Conservation (phyloP, 176 grass and related monocot genomes). For the Saccharum officinarum region DNA sequence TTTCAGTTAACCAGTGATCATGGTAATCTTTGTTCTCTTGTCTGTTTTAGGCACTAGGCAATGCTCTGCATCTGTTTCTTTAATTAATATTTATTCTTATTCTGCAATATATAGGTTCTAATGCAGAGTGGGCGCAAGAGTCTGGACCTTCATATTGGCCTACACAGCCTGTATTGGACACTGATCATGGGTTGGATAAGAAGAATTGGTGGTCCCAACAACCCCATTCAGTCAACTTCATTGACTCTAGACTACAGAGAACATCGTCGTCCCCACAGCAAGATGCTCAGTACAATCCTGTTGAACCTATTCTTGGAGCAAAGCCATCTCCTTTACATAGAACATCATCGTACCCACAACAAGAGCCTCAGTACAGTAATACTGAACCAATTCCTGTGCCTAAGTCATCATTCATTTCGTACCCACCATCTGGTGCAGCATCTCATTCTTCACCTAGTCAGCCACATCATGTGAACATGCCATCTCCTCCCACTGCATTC, state of each 20-base stretch:
- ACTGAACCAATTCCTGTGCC: constrained; percentile 69
- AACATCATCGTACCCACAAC: constrained; percentile 66
- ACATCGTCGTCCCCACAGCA: constrained; percentile 60
- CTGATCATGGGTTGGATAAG: constrained; percentile 46
- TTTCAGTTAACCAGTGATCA: constrained; percentile 12
- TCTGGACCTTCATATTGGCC: constrained; percentile 46
- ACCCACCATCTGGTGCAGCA: constrained; percentile 40
- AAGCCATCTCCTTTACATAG: constrained; percentile 57
- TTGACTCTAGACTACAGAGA: constrained; percentile 40
- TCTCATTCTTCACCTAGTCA: constrained; percentile 52
- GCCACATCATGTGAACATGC: constrained; percentile 38
- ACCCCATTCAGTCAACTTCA: constrained; percentile 34
- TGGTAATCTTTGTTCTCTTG: constrained; percentile 14
- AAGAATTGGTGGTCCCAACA: constrained; percentile 56
- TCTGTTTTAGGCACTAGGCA: background rate
- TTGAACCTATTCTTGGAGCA: constrained; percentile 36
- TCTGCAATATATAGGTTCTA: constrained; percentile 45
- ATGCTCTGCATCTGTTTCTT: background rate
- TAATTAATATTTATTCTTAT: constrained; percentile 30
- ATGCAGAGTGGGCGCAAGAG: constrained; percentile 56
- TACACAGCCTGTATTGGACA: constrained; percentile 51
- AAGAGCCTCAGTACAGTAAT: constrained; percentile 52
- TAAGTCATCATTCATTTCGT: constrained; percentile 48
- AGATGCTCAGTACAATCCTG: constrained; percentile 40
- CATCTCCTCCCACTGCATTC: constrained; percentile 52